phyloP scores from a whole-genome alignment of 306 rosid genomes.

The Betula pendula region DNA sequence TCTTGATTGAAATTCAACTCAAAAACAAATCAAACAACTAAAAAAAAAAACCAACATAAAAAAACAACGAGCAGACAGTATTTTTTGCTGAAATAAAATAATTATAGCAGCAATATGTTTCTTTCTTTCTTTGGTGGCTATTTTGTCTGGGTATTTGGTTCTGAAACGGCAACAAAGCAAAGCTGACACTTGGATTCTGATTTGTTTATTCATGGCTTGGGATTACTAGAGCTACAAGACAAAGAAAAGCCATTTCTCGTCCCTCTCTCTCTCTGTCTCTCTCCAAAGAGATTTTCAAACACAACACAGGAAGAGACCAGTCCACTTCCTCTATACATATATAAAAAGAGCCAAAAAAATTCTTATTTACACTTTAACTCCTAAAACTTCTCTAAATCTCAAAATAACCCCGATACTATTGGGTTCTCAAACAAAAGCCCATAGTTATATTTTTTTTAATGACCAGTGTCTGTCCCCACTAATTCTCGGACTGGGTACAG shows the following conservation, averaged over 20 bases:
- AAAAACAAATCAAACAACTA: background rate
- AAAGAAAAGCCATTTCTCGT: conserved; percentile 24
- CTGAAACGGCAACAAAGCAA: conserved; percentile 17
- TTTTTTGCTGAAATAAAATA: conserved; percentile 10
- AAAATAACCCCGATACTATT: background rate
- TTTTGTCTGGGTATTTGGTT: conserved; percentile 22
- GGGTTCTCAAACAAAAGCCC: background rate
- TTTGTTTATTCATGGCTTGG: conserved; percentile 15
- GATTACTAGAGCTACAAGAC: conserved; percentile 33
- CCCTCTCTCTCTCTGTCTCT: conserved; percentile 9
- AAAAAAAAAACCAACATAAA: background rate
- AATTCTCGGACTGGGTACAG: too few relatives aligned
- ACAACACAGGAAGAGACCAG: conserved; percentile 20
- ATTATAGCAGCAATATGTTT: background rate
- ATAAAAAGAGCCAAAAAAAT: conserved; percentile 18
- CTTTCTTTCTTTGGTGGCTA: conserved; percentile 8
- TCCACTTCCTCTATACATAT: conserved; percentile 17
- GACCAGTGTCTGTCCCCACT: too few relatives aligned
- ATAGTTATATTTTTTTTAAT: too few relatives aligned
- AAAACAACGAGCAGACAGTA: background rate
- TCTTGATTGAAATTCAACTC: background rate
- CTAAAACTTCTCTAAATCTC: conserved; percentile 6
- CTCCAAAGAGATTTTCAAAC: conserved; percentile 22
- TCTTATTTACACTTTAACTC: conserved; percentile 24
- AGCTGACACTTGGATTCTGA: conserved; percentile 18